phyloP scores from a whole-genome alignment of 108 stramenopile genomes.

The Cyclotella kingstonii region DNA sequence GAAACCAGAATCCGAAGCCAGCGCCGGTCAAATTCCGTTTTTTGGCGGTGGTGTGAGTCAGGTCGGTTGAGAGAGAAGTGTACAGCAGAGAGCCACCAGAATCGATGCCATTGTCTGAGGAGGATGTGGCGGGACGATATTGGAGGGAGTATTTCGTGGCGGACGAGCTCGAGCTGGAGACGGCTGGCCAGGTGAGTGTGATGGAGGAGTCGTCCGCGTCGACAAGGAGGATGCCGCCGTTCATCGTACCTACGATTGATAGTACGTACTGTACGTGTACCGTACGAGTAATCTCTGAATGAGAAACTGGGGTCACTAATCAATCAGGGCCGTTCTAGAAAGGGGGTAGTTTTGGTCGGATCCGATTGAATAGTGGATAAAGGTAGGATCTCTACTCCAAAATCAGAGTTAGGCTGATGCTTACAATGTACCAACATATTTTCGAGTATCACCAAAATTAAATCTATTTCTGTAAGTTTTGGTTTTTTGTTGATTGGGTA shows the following conservation, averaged over 20 bases:
- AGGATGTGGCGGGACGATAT: constrained; percentile 47
- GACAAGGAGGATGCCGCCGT: constrained; percentile 48
- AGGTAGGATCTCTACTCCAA: too few species aligned
- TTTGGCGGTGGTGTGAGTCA: constrained; percentile 58
- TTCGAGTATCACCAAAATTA: too few species aligned
- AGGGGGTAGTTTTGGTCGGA: too few species aligned
- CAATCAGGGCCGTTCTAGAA: too few species aligned
- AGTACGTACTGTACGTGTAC: too few species aligned
- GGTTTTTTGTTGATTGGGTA: too few species aligned
- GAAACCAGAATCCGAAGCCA: constrained; percentile 58
- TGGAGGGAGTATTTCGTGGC: constrained; percentile 57
- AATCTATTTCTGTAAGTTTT: too few species aligned
- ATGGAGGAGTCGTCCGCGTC: constrained; percentile 66
- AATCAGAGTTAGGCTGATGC: too few species aligned
- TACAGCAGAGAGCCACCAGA: constrained; percentile 44
- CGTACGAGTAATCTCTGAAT: too few species aligned
- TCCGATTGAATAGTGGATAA: too few species aligned
- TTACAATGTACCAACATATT: too few species aligned
- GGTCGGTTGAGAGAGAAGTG: constrained; percentile 53
- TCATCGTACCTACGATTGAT: constrained; percentile 9
- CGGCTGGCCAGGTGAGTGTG: constrained; percentile 67
- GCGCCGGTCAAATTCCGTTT: constrained; percentile 61
- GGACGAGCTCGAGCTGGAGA: constrained; percentile 19
- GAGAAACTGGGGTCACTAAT: too few species aligned
- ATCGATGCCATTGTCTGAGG: constrained; percentile 42